A percentile compares a stretch with the other conserved stretches of the same genome.
phyloP scores from a whole-genome alignment of 768 basidiomycete genomes.

The Podaxis sp. region DNA sequence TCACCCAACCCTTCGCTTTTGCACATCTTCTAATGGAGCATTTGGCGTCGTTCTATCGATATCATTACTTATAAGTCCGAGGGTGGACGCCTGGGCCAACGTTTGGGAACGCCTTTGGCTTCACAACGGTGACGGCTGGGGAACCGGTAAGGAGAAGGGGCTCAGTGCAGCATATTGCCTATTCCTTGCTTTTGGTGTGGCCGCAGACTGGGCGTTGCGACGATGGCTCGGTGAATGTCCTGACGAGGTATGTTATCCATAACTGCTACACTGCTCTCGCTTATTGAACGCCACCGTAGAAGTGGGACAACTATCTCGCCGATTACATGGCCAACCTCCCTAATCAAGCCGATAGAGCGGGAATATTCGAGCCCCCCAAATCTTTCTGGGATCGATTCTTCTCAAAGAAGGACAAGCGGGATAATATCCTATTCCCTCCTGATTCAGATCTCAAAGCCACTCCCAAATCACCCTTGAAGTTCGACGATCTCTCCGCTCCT shows the following conservation, averaged over 20 bases:
- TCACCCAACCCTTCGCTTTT: conserved; percentile 49
- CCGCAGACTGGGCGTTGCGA: conserved; percentile 55
- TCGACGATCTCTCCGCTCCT: not conserved
- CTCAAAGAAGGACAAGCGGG: conserved; percentile 19
- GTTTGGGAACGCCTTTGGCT: conserved; percentile 65
- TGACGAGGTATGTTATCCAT: conserved; percentile 49
- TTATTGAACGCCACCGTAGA: conserved; percentile 34
- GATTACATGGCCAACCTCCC: conserved; percentile 57
- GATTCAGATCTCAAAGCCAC: conserved; percentile 10
- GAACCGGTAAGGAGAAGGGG: conserved; percentile 53
- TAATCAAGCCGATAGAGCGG: conserved; percentile 52
- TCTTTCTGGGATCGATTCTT: conserved; percentile 57
- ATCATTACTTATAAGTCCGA: conserved; percentile 48
- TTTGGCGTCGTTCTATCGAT: conserved; percentile 56
- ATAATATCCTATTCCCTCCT: conserved; percentile 17
- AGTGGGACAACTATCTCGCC: conserved; percentile 70
- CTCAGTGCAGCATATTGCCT: conserved; percentile 58
- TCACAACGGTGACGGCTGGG: conserved; percentile 45
- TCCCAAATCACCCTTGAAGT: not conserved
- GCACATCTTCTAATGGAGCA: conserved; percentile 52
- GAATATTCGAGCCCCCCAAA: conserved; percentile 52
- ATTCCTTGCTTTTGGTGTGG: conserved; percentile 46
- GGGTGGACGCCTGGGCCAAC: conserved; percentile 51
- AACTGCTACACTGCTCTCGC: not conserved
- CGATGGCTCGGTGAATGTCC: conserved; percentile 64